Conservation (phyloP, 148 eudicot species). For the Tetragonia tetragonoides region DNA sequence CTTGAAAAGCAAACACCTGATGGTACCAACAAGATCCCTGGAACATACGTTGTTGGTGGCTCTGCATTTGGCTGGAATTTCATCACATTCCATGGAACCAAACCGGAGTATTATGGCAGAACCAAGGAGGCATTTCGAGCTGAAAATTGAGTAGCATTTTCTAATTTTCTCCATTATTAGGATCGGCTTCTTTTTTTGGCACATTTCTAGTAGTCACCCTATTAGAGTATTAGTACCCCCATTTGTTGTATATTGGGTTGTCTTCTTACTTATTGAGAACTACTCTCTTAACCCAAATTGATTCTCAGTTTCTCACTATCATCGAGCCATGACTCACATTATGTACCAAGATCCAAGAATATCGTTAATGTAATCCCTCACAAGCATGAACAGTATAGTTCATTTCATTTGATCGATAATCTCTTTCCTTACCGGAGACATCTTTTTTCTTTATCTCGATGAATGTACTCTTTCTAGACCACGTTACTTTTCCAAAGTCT, state of each 20-base stretch:
- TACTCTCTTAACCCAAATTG: not conserved
- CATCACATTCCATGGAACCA: slow-evolving; percentile 49
- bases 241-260: slow-evolving; percentile 21
- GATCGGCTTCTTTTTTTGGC: not conserved
- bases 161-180: slow-evolving; percentile 2
- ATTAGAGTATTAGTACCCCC: not conserved
- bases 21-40: slow-evolving; percentile 26
- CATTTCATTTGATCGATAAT: no score
- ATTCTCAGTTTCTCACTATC: not conserved
- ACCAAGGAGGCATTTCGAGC: slow-evolving; percentile 80
- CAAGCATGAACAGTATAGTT: no score
- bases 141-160: slow-evolving; percentile 25
- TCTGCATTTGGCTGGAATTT: slow-evolving; percentile 98
- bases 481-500: no score
- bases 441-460: no score
- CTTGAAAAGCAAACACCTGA: slow-evolving; percentile 34
- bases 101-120: slow-evolving; percentile 74
- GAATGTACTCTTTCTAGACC: no score
- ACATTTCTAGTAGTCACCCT: not conserved
- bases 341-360: not conserved
- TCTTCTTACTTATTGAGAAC: not conserved
- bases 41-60: slow-evolving; percentile 80
- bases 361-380: not conserved
- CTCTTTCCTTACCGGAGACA: no score
- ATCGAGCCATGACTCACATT: no score